Percentiles rank a stretch among this genome's conserved stretches.
phyloP scores from a whole-genome alignment of 2,329 filamentous ascomycete genomes.

The Pseudogymnoascus sp. region DNA sequence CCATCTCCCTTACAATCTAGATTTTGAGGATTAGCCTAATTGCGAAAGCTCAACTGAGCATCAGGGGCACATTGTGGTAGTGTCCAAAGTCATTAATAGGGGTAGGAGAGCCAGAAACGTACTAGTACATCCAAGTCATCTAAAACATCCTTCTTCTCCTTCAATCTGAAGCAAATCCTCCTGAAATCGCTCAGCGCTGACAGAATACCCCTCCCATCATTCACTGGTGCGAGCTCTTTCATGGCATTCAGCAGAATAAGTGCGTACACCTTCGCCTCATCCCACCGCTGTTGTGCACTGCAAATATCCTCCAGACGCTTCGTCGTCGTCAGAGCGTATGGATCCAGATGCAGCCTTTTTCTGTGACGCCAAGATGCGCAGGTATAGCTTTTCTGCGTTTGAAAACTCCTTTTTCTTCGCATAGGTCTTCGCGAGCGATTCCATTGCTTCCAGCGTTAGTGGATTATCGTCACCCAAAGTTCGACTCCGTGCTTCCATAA shows the following conservation, averaged over 20 bases:
- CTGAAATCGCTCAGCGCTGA: not conserved
- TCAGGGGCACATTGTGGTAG: not conserved
- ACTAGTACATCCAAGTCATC: not conserved
- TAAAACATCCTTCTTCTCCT: not conserved
- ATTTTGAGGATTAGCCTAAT: not conserved
- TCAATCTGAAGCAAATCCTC: not conserved
- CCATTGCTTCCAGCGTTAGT: not conserved
- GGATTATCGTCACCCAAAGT: slow-evolving; percentile 3
- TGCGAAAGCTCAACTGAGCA: not conserved
- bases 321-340: not conserved
- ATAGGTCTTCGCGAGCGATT: not conserved
- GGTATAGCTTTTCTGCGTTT: not conserved
- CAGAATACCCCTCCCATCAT: not conserved
- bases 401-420: not conserved
- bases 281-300: not conserved
- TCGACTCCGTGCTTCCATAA: not conserved
- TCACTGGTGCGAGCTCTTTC: not conserved
- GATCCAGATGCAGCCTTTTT: not conserved
- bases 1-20: not conserved
- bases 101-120: not conserved
- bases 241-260: not conserved
- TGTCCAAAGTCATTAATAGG: not conserved
- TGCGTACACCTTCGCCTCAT: not conserved
- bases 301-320: not conserved
- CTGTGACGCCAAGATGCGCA: not conserved